These are phyloP conservation scores for Pelargonium myrrhifolium DNA, from an alignment of 441 rosid species.

Conservation along the genomic window DNA sequence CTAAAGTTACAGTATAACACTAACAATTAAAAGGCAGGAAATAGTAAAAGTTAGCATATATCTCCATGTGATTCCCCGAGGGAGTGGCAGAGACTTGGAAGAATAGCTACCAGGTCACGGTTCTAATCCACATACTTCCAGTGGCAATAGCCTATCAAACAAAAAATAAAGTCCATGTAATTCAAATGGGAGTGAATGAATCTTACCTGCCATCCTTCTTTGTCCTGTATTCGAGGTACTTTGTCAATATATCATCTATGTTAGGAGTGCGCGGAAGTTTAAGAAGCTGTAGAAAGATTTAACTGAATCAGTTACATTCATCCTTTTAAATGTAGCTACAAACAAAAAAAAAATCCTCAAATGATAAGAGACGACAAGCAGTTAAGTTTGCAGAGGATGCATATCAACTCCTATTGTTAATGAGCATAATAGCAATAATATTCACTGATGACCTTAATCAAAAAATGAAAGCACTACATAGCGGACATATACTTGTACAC, in stretches of 20 bases:
- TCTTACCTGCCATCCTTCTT: conserved; percentile 88
- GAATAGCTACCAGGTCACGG: no score
- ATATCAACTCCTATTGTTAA: neutral
- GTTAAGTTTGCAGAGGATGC: neutral
- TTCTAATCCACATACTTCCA: no score
- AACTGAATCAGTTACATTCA: conserved; percentile 5
- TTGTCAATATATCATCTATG: conserved; percentile 78
- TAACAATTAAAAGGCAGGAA: neutral
- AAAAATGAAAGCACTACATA: neutral
- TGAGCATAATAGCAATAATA: neutral
- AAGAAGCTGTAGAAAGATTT: conserved; percentile 54
- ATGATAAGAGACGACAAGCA: neutral
- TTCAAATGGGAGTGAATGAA: conserved; percentile 11
- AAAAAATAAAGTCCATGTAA: neutral
- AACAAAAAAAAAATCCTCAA: neutral
- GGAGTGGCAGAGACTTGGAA: no score
- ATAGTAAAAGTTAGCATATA: neutral
- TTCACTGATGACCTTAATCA: neutral
- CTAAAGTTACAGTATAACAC: neutral
- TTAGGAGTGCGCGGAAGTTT: conserved; percentile 86
- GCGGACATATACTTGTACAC: no score
- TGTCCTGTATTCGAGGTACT: conserved; percentile 70
- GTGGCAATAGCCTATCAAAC: no score
- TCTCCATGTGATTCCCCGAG: neutral
- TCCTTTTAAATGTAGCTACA: conserved; percentile 4